Percentiles rank a stretch among this genome's conserved stretches.
Conservation (phyloP, 2,329 filamentous ascomycete species). For the Byssoonygena ceratinophila region DNA sequence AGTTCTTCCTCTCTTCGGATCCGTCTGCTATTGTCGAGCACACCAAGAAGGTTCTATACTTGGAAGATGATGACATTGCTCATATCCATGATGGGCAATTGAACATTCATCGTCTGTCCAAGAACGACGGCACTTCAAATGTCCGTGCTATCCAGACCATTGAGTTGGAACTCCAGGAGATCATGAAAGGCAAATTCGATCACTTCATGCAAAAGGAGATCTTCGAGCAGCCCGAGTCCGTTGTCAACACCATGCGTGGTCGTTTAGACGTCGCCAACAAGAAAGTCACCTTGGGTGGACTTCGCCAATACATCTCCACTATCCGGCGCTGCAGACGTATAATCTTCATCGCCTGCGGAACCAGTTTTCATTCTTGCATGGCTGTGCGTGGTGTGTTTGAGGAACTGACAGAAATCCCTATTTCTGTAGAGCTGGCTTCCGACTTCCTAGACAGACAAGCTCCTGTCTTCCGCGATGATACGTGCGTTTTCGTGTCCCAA, state of each 20-base stretch:
- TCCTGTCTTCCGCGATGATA: constrained; percentile 98
- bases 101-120: constrained; percentile 96
- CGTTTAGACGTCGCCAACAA: constrained; percentile 90
- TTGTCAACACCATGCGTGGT: constrained; percentile 99
- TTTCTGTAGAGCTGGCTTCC: constrained; percentile 90
- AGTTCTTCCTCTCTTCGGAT: constrained; percentile 98
- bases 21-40: constrained; percentile 98
- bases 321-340: constrained; percentile 94
- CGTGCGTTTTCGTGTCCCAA: constrained; percentile 96
- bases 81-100: constrained; percentile 98
- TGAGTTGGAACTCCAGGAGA: constrained; percentile 97
- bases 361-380: constrained; percentile 98
- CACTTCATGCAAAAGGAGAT: constrained; percentile 99
- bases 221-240: constrained; percentile 98
- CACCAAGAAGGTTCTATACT: constrained; percentile 99
- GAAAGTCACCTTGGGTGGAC: constrained; percentile 86
- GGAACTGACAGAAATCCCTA: constrained; percentile 95
- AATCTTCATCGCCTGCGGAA: constrained; percentile 98
- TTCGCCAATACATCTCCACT: constrained; percentile 90
- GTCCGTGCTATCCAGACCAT: constrained; percentile 97
- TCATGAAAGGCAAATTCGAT: constrained; percentile 99
- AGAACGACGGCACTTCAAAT: constrained; percentile 92
- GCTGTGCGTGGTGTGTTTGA: constrained; percentile 96
- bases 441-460: constrained; percentile 96
- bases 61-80: constrained; percentile 98